Base-by-base conservation (phyloP, 495 filamentous ascomycete species). In the Aspergillus bertholletiae region DNA sequence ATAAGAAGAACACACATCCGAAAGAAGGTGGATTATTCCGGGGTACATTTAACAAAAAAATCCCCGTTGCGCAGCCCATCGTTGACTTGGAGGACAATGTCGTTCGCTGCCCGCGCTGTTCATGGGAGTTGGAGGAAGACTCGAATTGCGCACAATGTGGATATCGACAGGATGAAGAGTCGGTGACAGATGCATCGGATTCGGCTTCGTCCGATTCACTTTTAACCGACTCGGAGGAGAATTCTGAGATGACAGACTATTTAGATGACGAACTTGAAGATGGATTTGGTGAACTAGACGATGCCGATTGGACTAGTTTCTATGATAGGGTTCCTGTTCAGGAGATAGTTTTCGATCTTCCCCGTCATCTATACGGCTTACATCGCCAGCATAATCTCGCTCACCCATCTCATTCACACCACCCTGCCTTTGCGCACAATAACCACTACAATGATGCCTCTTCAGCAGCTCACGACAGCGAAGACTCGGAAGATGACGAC, bases 61-160 rank as follows among this genome's bases (percentile, higher is more conserved):
- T 68, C 27, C 34, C 41, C 22, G 51, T 58, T 17, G 43, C 56
- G 17, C 46, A 48, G 20, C 72, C 75, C 11, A 69, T 88, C 21
- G 65, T 74, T 28, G 87, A 90, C 60, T 61, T 73, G 15, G 80
- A 80, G 57, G 87, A 90, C 65, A 77, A 76, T 9, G 79, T 89
- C 5, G 61, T 80, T 17, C 76, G 87, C 43, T 90, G 87, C 60
- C 87, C 87, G 15, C 34, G 59, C 9, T 90, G 87, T 56, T 58
- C 68, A 23, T 88, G 83, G 83, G 87, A 90, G 65, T 71, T 89
- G 11, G 72, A 72, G 49, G 82, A 83, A 48, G 79, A 78, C 37
- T 69, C 77, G 23, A 60, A 66, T 5, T 90, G 87, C 53, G 53
- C 54, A 28, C 70, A 73, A 5, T 90, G 87, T 56, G 80, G 78